Conservation (phyloP, 495 filamentous ascomycete genomes). For the Tuber calosporum region DNA sequence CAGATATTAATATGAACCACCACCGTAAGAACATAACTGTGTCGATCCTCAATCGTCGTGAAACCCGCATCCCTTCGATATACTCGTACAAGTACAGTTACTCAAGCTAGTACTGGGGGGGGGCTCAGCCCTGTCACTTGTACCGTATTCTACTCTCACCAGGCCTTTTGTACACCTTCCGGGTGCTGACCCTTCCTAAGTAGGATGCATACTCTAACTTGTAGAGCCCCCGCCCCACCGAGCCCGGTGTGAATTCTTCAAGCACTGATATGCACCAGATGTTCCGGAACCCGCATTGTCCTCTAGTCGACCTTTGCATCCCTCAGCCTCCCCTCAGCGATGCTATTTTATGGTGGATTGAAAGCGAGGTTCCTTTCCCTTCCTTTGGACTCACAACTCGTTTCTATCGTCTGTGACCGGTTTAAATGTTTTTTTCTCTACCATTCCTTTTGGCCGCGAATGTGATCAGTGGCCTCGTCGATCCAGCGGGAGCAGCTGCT, state of each 20-base stretch:
- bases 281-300: not conserved
- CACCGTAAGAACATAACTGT: not conserved
- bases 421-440: conserved; percentile 5
- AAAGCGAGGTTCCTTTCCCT: not conserved
- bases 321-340: not conserved
- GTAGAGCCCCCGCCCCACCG: not conserved
- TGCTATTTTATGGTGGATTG: not conserved
- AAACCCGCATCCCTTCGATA: not conserved
- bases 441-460: not conserved
- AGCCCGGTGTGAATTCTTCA: not conserved
- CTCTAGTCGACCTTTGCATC: not conserved
- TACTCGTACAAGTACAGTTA: not conserved
- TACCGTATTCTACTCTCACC: not conserved
- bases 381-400: not conserved
- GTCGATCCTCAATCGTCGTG: not conserved
- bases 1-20: not conserved
- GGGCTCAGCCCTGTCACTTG: not conserved
- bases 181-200: not conserved
- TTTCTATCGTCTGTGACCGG: conserved; percentile 10
- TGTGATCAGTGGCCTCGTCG: conserved; percentile 5
- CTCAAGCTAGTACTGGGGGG: no score
- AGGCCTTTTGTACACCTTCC: not conserved
- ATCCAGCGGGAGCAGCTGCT: conserved; percentile 1
- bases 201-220: not conserved
- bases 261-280: not conserved